Evolutionary conservation across 345 rosid genomes (phyloP).

Genomic region (Populus euphratica): DNA sequence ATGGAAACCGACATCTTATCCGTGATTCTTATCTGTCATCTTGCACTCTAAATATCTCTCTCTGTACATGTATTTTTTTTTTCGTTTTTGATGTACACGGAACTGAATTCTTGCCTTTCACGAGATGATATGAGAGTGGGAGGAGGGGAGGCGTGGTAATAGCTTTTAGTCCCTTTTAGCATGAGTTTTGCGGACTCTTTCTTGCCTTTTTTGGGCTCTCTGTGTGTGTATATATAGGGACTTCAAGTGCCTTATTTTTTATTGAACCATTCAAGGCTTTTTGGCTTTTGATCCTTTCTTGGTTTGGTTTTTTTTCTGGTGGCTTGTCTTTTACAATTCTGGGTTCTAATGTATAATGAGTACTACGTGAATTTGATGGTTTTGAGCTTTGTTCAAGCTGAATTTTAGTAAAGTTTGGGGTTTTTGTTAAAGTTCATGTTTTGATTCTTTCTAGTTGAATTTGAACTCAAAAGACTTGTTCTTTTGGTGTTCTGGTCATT

Average conservation of each 20-base stretch:
- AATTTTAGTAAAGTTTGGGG: constrained; percentile 9
- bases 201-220: background rate
- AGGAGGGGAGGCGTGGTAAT: background rate
- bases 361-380: background rate
- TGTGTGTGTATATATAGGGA: constrained; percentile 15
- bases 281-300: background rate
- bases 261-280: background rate
- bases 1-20: constrained; percentile 32
- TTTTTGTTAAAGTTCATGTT: constrained; percentile 2
- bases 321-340: background rate
- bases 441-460: constrained; percentile 1
- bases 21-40: constrained; percentile 44
- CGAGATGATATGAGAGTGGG: constrained; percentile 10
- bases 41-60: background rate
- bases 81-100: background rate
- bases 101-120: constrained; percentile 34
- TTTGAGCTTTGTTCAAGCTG: background rate
- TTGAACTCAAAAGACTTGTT: background rate
- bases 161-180: background rate
- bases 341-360: background rate
- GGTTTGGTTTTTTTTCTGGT: background rate
- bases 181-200: background rate
- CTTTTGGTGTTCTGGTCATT: background rate
- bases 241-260: constrained; percentile 23
- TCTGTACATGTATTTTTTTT: background rate